A percentile compares a stretch with the other conserved stretches of the same genome.
phyloP scores from a whole-genome alignment of 2,329 filamentous ascomycete species.

The Aspergillus hortae region DNA sequence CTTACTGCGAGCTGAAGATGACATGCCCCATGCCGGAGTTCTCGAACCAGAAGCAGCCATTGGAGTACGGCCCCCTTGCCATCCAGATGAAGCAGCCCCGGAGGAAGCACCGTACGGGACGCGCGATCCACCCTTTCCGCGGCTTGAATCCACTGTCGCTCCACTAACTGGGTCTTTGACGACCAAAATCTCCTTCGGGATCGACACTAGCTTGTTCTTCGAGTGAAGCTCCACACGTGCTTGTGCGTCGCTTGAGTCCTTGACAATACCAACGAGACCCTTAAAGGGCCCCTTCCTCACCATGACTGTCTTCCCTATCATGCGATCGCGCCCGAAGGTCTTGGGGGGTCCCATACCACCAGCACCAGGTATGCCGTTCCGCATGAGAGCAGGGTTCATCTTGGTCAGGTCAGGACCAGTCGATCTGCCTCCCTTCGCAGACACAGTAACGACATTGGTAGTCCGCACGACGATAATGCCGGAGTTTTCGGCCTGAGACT shows the following conservation, averaged over 20 bases:
- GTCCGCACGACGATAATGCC: constrained; percentile 86
- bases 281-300: constrained; percentile 87
- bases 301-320: constrained; percentile 87
- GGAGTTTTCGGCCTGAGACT: constrained; percentile 78
- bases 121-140: constrained; percentile 41
- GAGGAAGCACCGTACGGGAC: constrained; percentile 47
- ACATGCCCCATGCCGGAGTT: constrained; percentile 70
- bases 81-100: constrained; percentile 49
- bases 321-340: constrained; percentile 69
- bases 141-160: constrained; percentile 68
- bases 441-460: constrained; percentile 80
- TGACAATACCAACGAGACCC: constrained; percentile 89
- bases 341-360: constrained; percentile 63
- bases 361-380: constrained; percentile 53
- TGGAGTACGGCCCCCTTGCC: constrained; percentile 68
- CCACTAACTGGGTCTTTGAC: constrained; percentile 81
- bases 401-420: constrained; percentile 73
- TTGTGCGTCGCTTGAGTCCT: constrained; percentile 81
- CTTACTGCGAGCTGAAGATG: constrained; percentile 59
- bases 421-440: constrained; percentile 86
- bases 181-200: constrained; percentile 75
- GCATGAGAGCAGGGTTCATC: constrained; percentile 88
- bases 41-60: constrained; percentile 59
- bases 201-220: constrained; percentile 84
- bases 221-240: constrained; percentile 91